Conservation (phyloP, 2,329 filamentous ascomycete species). For the Pestalotiopsis sp. region DNA sequence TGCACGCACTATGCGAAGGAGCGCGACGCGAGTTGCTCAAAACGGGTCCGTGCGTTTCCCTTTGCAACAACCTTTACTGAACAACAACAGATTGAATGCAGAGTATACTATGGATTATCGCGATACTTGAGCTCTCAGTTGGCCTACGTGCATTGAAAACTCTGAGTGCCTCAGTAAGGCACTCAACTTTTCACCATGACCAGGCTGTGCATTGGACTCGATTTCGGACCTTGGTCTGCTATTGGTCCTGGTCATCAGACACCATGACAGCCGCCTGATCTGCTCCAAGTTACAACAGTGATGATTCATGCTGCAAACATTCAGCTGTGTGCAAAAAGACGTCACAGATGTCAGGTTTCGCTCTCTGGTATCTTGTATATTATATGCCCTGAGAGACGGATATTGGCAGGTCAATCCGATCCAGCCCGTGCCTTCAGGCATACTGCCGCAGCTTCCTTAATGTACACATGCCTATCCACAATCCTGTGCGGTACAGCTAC, state of each 20-base stretch:
- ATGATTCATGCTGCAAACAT: background rate
- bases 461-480: slow-evolving; percentile 1
- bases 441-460: background rate
- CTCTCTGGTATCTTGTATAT: background rate
- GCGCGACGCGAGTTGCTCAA: background rate
- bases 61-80: background rate
- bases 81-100: no score
- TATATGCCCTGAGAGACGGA: background rate
- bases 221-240: no score
- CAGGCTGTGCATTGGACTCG: no score
- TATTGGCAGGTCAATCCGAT: background rate
- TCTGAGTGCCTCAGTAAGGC: no score
- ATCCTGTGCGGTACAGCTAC: background rate
- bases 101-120: no score
- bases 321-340: background rate
- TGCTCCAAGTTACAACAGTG: no score
- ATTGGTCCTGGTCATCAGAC: no score
- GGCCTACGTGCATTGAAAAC: no score
- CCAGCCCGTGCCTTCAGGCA: background rate
- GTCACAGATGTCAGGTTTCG: background rate
- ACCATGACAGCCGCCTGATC: no score
- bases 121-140: no score
- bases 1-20: background rate
- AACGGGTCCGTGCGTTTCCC: background rate
- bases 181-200: no score